These are phyloP conservation scores for Ceratocystis harringtonii DNA, from an alignment of 2,329 filamentous ascomycete genomes.

Conservation along the genomic window DNA sequence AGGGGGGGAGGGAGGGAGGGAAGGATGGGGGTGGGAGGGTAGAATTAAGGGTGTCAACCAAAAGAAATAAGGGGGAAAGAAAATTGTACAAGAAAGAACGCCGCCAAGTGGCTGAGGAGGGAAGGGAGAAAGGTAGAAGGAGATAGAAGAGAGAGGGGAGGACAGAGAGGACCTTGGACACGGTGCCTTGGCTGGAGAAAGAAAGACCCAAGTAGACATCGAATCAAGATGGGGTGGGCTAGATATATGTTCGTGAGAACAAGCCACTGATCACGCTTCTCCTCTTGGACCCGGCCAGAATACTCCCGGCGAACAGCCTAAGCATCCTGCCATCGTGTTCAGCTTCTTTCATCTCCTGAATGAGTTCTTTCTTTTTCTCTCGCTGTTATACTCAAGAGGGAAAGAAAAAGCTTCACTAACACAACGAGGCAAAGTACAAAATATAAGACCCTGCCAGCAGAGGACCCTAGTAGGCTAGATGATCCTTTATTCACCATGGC, in stretches of 20 bases:
- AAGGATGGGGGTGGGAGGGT: not conserved
- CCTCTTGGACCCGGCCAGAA: not conserved
- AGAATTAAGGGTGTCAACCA: not conserved
- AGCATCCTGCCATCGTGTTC: not conserved
- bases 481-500: not conserved
- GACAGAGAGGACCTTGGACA: constrained; percentile 1
- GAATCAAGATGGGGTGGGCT: not conserved
- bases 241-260: not conserved
- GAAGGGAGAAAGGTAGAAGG: not conserved
- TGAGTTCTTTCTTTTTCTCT: not conserved
- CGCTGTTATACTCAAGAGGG: not conserved
- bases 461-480: not conserved
- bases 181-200: constrained; percentile 2
- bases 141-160: not conserved
- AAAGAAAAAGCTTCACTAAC: not conserved
- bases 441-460: not conserved
- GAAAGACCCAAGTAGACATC: not conserved
- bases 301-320: not conserved
- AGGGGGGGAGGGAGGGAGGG: not conserved
- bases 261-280: not conserved
- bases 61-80: not conserved
- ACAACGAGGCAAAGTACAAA: not conserved
- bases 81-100: not conserved
- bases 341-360: not conserved
- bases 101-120: not conserved